Base-by-base conservation (phyloP, 2,329 filamentous ascomycete species). In the Penicillium vulpinum region DNA sequence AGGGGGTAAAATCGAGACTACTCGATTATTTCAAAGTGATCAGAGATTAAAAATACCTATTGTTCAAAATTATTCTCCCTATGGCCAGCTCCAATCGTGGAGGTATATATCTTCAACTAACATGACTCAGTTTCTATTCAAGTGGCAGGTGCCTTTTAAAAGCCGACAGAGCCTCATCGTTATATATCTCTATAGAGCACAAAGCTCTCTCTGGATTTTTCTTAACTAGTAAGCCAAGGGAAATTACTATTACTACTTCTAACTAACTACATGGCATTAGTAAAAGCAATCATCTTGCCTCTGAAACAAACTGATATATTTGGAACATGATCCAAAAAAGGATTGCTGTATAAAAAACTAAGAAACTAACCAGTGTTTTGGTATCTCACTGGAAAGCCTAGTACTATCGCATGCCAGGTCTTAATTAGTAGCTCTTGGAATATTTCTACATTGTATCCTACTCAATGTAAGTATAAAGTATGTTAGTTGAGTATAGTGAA, bases 1-100 rank as follows among this genome's bases (percentile, higher is more conserved):
- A 21, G 13, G 31, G 36, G 35, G 40, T 59, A 47, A 16, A 51
- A 59, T 46, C 24, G 4, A 21, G 51, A 18, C 46, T 21, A 49
- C 24, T 22, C 5, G 16, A 5, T 2, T 36, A 28, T 35, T 43
- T 22, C 35, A 9, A 6, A 9, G 4, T n/a, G 2, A 28, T 22
- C 24, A 24, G 15, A 35, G 44, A 46, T n/a, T 3, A n/a, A 1
- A 46, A 24, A n/a, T 2, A 21, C 21, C 10, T 21, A 31, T 31
- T 7, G 5, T 16, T 51, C 15, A 28, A n/a, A 11, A 13, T n/a
- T 7, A 1, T 22, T 40, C 11, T 22, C 26, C 28, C 5, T 6
- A 18, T 43, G 13, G 18, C 16, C 22, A 49, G 16, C 7, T 49
- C n/a, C 16, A 31, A 24, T 4, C 13, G 38, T 15, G 28, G 40